Evolutionary conservation across 1,139 yeast genomes (phyloP), one percentile per base, ranked within the genome.

Genomic region (Saccharomycopsis phalli): DNA sequence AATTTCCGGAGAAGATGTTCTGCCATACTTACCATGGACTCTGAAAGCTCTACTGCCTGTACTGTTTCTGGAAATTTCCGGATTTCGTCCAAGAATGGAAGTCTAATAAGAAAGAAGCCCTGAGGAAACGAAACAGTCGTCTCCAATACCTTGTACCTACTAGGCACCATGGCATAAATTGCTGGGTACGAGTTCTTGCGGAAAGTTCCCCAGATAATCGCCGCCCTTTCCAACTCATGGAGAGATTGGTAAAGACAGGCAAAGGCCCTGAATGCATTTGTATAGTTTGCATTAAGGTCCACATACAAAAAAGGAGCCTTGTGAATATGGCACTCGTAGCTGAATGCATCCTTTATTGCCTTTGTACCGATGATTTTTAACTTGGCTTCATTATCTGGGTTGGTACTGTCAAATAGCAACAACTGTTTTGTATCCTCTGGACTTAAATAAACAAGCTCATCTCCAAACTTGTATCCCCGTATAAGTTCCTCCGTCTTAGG

Each of bases 181-280:
- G 64, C 51, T 0, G 95, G 93, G 38, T 68, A 57, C 1, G 86
- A 60, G 47, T 66, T 67, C 37, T 58, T 61, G 45, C 79, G 69
- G 4, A 68, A 53, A 51, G 78, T 72, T 1, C 94, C 88, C 76
- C 87, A 83, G 2, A 81, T 70, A 7, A 91, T 59, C 0, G 83
- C 93, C 51, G 71, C 76, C 52, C 72, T 73, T 3, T 65, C 53
- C 38, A 70, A 63, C 38, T 65, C 65, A 3, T 63, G 54, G 59
- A 93, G 62, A 2, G 80, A 69, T 40, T 73, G 76, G 53, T 76
- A 82, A 6, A 91, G 61, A 0, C 88, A 69, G 1, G 82, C 67
- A 53, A 87, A 73, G 0, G 93, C 79, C 28, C 74, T 61, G 18
- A 68, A 64, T 0, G 95, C 83, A 14, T 88, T 82, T 16, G 66